A percentile compares a stretch with the other conserved stretches of the same genome.
phyloP scores from a whole-genome alignment of 495 filamentous ascomycete genomes.

The Lasiosphaeria miniovina region DNA sequence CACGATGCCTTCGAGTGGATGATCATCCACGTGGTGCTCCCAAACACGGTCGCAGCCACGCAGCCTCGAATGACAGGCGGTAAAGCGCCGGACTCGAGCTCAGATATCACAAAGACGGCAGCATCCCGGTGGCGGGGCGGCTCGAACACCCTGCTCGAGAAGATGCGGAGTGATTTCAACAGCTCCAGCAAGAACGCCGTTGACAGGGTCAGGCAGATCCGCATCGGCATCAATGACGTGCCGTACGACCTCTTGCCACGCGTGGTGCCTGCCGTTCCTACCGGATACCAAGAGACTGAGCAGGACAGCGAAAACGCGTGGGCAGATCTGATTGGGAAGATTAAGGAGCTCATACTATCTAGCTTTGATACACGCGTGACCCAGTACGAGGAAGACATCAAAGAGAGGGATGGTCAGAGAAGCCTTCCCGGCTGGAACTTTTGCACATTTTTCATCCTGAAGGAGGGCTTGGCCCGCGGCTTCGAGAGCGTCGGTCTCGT shows the following conservation, averaged over 20 bases:
- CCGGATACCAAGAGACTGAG: conserved; percentile 59
- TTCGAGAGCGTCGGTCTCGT: conserved; percentile 96
- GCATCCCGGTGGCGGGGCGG: conserved; percentile 73
- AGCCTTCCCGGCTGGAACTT: conserved; percentile 96
- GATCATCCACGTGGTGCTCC: conserved; percentile 83
- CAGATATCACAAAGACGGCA: conserved; percentile 38
- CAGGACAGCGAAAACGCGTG: conserved; percentile 70
- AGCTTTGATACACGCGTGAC: conserved; percentile 88
- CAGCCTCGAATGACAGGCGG: conserved; percentile 54
- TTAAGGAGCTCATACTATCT: conserved; percentile 80
- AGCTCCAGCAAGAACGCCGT: conserved; percentile 69
- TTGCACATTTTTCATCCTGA: conserved; percentile 96
- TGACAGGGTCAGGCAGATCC: conserved; percentile 83
- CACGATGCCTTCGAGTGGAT: conserved; percentile 99
- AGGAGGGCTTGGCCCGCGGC: conserved; percentile 87
- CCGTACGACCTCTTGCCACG: conserved; percentile 55
- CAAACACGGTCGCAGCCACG: conserved; percentile 71
- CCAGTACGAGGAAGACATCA: conserved; percentile 96
- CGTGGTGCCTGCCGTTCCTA: conserved; percentile 55
- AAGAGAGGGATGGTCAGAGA: conserved; percentile 86
- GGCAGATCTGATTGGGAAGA: conserved; percentile 78
- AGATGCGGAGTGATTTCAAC: conserved; percentile 89
- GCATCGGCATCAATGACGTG: conserved; percentile 63
- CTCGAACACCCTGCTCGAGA: conserved; percentile 80
- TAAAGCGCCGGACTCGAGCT: conserved; percentile 37